phyloP scores from a whole-genome alignment of 371 early-diverging fungal genomes.

The Rhizomucor miehei region DNA sequence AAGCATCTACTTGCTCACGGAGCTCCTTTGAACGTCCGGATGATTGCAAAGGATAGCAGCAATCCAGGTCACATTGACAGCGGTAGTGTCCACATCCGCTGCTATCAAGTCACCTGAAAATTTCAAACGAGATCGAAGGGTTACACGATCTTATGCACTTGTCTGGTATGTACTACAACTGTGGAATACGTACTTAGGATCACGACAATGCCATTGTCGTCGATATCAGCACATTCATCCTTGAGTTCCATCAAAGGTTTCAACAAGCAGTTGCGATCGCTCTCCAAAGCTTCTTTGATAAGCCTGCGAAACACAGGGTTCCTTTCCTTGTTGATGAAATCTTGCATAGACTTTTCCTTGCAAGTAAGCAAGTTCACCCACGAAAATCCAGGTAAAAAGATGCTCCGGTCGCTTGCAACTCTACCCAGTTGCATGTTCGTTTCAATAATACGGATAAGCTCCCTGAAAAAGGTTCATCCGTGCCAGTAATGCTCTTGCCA shows the following conservation, averaged over 20 bases:
- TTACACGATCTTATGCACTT: no score
- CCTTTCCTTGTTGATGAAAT: conserved; percentile 1
- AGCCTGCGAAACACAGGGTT: conserved; percentile 11
- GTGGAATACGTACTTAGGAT: conserved; percentile 26
- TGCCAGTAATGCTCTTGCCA: conserved; percentile 9
- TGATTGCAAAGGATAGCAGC: conserved; percentile 15
- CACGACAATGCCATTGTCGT: conserved; percentile 15
- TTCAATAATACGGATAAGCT: conserved; percentile 6
- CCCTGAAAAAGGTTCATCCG: conserved; percentile 11
- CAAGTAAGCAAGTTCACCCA: no score
- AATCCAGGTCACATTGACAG: conserved; percentile 15
- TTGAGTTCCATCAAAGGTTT: conserved; percentile 15
- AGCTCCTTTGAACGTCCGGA: conserved; percentile 19
- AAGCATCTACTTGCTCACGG: conserved; percentile 12
- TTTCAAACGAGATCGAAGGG: no score
- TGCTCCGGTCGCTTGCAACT: conserved; percentile 14
- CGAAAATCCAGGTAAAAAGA: no score
- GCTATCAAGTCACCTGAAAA: conserved; percentile 22
- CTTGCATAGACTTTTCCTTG: no score
- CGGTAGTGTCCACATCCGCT: conserved; percentile 21
- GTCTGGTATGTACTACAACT: no score
- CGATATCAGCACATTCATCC: conserved; percentile 17
- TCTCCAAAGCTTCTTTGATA: conserved; percentile 10
- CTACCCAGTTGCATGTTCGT: conserved; percentile 8
- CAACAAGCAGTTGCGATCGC: conserved; percentile 11